Evolutionary conservation across 805 yeast genomes (phyloP).

Genomic region (Cephaloascus fragrans): DNA sequence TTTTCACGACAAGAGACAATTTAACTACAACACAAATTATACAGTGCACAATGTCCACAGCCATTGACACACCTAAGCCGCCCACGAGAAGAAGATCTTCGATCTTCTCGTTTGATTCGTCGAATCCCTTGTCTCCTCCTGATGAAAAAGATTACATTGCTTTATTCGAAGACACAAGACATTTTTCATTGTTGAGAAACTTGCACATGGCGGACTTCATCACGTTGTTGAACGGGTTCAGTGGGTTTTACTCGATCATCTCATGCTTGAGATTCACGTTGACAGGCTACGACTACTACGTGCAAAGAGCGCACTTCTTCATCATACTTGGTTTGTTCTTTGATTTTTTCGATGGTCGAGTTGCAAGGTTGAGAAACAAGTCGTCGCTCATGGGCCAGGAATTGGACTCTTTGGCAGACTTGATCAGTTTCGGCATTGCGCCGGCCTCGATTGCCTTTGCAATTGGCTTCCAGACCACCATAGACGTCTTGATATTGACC

Average conservation of each 20-base stretch:
- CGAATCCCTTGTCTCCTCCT: constrained; percentile 65
- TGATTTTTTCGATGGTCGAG: constrained; percentile 95
- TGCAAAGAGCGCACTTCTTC: constrained; percentile 83
- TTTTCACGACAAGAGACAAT: too few species aligned
- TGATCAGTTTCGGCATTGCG: constrained; percentile 89
- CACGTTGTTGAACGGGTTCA: constrained; percentile 87
- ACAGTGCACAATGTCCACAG: too few species aligned
- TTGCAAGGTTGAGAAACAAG: constrained; percentile 88
- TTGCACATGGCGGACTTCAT: constrained; percentile 95
- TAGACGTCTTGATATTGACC: constrained; percentile 67
- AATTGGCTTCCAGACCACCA: constrained; percentile 77
- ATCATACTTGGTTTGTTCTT: constrained; percentile 88
- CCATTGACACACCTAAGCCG: constrained; percentile 8
- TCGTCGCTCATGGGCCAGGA: constrained; percentile 95
- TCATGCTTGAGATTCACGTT: constrained; percentile 75
- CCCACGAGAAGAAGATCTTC: constrained; percentile 45
- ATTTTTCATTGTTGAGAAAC: constrained; percentile 76
- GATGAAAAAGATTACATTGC: constrained; percentile 68
- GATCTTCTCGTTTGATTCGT: constrained; percentile 38
- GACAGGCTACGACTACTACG: constrained; percentile 59
- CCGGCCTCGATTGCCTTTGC: constrained; percentile 92
- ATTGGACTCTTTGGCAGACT: constrained; percentile 91
- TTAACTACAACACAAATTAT: too few species aligned
- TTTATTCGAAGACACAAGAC: constrained; percentile 76
- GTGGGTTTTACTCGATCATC: constrained; percentile 85